These are phyloP conservation scores for Chrysoporthe deuterocubensis DNA, from an alignment of 2,329 filamentous ascomycete species.

Conservation along the genomic window DNA sequence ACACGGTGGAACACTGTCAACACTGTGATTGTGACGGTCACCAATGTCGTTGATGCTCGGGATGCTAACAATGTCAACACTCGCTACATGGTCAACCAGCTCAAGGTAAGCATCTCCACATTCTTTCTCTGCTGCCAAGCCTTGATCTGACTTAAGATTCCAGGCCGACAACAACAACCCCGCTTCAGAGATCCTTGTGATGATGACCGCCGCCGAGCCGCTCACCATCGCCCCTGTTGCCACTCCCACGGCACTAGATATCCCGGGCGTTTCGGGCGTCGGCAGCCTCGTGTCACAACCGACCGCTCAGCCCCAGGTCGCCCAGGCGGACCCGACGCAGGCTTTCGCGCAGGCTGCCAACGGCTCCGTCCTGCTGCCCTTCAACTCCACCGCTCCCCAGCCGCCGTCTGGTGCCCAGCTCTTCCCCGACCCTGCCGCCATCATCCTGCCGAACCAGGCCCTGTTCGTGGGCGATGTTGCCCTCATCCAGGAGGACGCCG, in stretches of 20 bases:
- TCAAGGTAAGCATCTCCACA: constrained; percentile 22
- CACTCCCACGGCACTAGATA: constrained; percentile 22
- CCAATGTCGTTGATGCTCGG: constrained; percentile 43
- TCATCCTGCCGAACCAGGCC: constrained; percentile 41
- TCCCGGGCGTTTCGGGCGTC: constrained; percentile 18
- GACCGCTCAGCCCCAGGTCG: constrained; percentile 31
- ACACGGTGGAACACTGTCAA: constrained; percentile 36
- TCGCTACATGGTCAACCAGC: constrained; percentile 46
- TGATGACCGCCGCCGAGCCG: constrained; percentile 42
- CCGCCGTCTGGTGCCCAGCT: constrained; percentile 37
- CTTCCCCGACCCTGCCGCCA: constrained; percentile 43
- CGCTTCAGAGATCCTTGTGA: constrained; percentile 41
- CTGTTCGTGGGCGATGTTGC: constrained; percentile 42
- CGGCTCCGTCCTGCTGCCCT: constrained; percentile 42
- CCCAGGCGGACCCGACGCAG: constrained; percentile 36
- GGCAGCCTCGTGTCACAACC: constrained; percentile 27
- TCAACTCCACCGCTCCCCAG: constrained; percentile 37
- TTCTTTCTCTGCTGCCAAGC: no score
- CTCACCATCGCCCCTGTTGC: constrained; percentile 39
- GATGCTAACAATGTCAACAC: constrained; percentile 36
- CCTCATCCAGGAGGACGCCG: constrained; percentile 41
- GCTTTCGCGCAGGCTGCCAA: constrained; percentile 40
- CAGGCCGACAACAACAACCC: constrained; percentile 43
- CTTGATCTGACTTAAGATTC: background rate
- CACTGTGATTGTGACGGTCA: constrained; percentile 44